A percentile compares a stretch with the other conserved stretches of the same genome.
Conservation (phyloP, 2,329 filamentous ascomycete genomes). For the Colletotrichum siamense region DNA sequence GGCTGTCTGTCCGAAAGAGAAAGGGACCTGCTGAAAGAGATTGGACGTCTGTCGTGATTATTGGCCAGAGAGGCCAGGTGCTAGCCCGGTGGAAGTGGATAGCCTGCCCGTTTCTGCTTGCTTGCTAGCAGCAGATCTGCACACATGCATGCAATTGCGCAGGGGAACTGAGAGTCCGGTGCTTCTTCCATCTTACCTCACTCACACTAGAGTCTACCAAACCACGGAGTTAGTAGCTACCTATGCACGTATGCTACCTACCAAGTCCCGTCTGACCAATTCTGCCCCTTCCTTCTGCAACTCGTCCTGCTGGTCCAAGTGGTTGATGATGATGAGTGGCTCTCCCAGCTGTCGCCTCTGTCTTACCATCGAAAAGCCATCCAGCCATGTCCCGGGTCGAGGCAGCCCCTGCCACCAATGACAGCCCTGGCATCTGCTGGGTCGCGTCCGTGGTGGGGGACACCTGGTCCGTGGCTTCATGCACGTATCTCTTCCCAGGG, state of each 20-base stretch:
- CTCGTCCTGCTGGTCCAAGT: not conserved
- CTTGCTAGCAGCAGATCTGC: conserved; percentile 4
- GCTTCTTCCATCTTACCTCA: not conserved
- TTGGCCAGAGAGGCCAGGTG: not conserved
- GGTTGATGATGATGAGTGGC: not conserved
- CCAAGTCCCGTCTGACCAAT: not conserved
- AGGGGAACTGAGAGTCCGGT: not conserved
- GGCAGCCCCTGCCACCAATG: not conserved
- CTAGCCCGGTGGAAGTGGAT: not conserved
- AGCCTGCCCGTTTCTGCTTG: not conserved
- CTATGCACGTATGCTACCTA: not conserved
- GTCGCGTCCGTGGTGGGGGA: not conserved
- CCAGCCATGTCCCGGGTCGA: not conserved
- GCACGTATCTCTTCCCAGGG: not conserved
- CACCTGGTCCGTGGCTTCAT: conserved; percentile 16
- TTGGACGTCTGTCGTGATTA: not conserved
- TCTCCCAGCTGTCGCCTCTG: not conserved
- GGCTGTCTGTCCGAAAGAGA: not conserved
- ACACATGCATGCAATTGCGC: conserved; percentile 11
- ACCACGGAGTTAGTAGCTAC: not conserved
- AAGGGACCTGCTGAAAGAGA: not conserved
- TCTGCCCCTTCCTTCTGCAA: not conserved
- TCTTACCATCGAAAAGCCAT: not conserved
- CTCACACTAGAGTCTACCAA: not conserved
- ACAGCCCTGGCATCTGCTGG: not conserved